Percentiles rank a stretch among this genome's conserved stretches.
These are phyloP conservation scores for Rachicladosporium sp. DNA, from an alignment of 2,329 filamentous ascomycete species.

Conservation along the genomic window DNA sequence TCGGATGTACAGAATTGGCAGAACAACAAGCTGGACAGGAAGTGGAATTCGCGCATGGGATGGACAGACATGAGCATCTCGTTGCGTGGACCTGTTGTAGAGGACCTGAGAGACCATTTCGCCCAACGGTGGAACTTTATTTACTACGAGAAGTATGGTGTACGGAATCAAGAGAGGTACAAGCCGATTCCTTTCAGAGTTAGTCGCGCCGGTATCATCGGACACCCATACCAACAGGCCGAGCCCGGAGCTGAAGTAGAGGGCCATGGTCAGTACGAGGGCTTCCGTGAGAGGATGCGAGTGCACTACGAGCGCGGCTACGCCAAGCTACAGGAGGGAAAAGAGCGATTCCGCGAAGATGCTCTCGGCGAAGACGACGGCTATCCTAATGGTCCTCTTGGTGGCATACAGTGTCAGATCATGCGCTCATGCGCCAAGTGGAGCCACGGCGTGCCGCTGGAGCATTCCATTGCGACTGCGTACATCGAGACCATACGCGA, in stretches of 20 bases:
- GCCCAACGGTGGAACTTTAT: constrained; percentile 87
- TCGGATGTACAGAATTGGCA: constrained; percentile 68
- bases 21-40: constrained; percentile 72
- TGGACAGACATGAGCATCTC: constrained; percentile 82
- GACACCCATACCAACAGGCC: constrained; percentile 18
- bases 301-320: constrained; percentile 16
- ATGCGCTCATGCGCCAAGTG: constrained; percentile 47
- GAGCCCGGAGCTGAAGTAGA: constrained; percentile 13
- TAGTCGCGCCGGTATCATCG: constrained; percentile 24
- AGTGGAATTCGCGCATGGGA: constrained; percentile 65
- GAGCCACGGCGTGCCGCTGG: constrained; percentile 47
- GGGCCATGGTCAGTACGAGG: constrained; percentile 19
- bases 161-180: constrained; percentile 42
- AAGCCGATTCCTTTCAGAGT: constrained; percentile 23
- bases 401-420: constrained; percentile 68
- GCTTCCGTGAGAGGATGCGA: constrained; percentile 20
- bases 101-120: constrained; percentile 67
- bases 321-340: constrained; percentile 13
- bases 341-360: constrained; percentile 12
- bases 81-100: constrained; percentile 60
- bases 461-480: constrained; percentile 86
- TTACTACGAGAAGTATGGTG: constrained; percentile 66
- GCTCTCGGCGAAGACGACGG: constrained; percentile 11
- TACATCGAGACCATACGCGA: constrained; percentile 91
- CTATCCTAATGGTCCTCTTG: constrained; percentile 37